Conservation (phyloP, 805 yeast species). For the Jamesozyma spencerorum region DNA sequence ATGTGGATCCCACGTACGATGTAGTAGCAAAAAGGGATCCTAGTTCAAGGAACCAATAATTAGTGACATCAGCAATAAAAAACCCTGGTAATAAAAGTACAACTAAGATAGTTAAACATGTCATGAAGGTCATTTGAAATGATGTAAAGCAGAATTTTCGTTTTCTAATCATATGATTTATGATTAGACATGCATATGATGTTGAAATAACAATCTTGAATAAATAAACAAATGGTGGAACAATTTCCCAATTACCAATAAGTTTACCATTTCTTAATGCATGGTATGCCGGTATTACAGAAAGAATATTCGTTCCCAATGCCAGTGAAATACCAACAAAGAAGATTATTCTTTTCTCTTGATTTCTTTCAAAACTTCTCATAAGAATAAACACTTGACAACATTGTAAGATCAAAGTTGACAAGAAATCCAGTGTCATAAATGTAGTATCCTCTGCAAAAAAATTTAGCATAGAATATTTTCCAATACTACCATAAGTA, state of each 20-base stretch:
- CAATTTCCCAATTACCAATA: conserved; percentile 37
- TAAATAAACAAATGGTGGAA: conserved; percentile 68
- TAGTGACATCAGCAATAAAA: conserved; percentile 68
- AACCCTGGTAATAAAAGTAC: conserved; percentile 57
- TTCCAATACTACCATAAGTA: conserved; percentile 27
- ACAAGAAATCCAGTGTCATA: conserved; percentile 48
- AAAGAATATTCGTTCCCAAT: conserved; percentile 49
- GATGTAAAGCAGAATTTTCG: conserved; percentile 41
- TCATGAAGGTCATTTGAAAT: conserved; percentile 41
- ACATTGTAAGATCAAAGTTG: conserved; percentile 48
- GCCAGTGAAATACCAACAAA: conserved; percentile 48
- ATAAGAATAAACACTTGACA: conserved; percentile 66
- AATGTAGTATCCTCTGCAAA: conserved; percentile 39
- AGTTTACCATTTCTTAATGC: conserved; percentile 1
- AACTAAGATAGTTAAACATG: conserved; percentile 45
- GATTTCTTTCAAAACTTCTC: conserved; percentile 56
- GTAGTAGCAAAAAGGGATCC: conserved; percentile 68
- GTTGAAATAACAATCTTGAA: conserved; percentile 63
- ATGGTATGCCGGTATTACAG: conserved; percentile 47
- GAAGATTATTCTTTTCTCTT: conserved; percentile 57
- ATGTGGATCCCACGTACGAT: conserved; percentile 61
- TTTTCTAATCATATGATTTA: conserved; percentile 46
- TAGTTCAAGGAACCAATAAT: conserved; percentile 63
- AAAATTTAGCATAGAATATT: conserved; percentile 21
- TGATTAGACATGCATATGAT: conserved; percentile 55